These are phyloP conservation scores for Carallia brachiata DNA, from an alignment of 345 rosid genomes.

Conservation along the genomic window DNA sequence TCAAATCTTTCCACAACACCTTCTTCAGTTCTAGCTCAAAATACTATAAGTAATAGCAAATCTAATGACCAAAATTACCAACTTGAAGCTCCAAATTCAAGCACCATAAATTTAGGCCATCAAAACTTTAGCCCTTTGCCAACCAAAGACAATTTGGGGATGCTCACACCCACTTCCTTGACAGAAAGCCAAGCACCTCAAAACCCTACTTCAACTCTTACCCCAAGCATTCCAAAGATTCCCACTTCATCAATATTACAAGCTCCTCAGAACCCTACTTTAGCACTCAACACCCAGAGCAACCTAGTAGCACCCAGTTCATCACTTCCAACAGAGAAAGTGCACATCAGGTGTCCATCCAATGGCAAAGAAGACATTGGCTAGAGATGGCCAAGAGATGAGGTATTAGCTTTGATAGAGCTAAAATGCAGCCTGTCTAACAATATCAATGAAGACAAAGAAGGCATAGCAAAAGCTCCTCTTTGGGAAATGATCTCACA, in stretches of 20 bases:
- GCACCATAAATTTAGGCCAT: conserved; percentile 25
- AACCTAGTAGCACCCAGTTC: conserved; percentile 28
- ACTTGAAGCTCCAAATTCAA: conserved; percentile 20
- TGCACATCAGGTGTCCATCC: conserved; percentile 28
- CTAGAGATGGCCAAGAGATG: conserved; percentile 96
- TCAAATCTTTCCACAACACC: conserved; percentile 35
- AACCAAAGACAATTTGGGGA: conserved; percentile 3
- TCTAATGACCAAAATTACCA: conserved; percentile 14
- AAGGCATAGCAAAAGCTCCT: conserved; percentile 42
- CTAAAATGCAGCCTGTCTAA: conserved; percentile 50
- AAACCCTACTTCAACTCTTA: conserved; percentile 27
- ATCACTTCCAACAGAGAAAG: conserved; percentile 27
- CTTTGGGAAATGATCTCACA: conserved; percentile 90
- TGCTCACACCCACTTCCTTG: not conserved
- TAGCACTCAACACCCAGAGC: conserved; percentile 15
- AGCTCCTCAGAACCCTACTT: conserved; percentile 42
- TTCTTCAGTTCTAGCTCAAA: conserved; percentile 31
- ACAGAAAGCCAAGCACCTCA: conserved; percentile 19
- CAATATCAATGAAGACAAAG: conserved; percentile 33
- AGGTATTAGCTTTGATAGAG: conserved; percentile 74
- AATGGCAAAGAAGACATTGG: conserved; percentile 48
- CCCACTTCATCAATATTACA: not conserved
- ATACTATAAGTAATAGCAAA: conserved; percentile 24
- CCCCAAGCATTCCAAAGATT: conserved; percentile 6
- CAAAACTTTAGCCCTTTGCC: conserved; percentile 2